Conservation (phyloP, 495 filamentous ascomycete genomes). For the Aspergillus ellipticus region DNA sequence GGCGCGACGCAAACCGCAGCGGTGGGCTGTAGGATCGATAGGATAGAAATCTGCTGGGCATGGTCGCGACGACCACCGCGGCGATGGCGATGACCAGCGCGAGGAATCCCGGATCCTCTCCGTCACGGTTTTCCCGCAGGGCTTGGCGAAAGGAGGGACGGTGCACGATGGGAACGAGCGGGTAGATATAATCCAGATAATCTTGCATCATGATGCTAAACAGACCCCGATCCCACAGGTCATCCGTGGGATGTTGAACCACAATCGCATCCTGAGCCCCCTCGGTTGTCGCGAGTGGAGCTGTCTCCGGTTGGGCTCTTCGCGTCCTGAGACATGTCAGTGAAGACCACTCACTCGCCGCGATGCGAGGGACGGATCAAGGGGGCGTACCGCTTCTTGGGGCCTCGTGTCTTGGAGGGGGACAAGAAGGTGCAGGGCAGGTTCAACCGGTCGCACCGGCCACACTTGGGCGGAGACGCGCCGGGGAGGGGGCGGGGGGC, state of each 20-base stretch:
- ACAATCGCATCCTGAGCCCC: neutral
- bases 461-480: conserved; percentile 3
- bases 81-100: conserved; percentile 16
- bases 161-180: conserved; percentile 22
- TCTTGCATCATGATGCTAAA: conserved; percentile 21
- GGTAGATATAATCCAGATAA: conserved; percentile 20
- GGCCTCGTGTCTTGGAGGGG: conserved; percentile 17
- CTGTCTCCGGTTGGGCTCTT: neutral
- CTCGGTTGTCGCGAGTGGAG: neutral
- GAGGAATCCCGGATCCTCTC: conserved; percentile 15
- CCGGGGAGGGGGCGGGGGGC: neutral
- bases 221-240: conserved; percentile 17
- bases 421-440: conserved; percentile 19
- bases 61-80: conserved; percentile 21
- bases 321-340: neutral
- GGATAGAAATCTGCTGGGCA: conserved; percentile 14
- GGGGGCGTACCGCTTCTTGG: conserved; percentile 16
- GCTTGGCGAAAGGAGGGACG: conserved; percentile 18
- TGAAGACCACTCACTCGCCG: neutral
- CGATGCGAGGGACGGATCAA: neutral
- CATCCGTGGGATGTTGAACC: conserved; percentile 11
- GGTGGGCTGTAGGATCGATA: conserved; percentile 12
- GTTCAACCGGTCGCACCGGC: conserved; percentile 17
- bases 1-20: conserved; percentile 15
- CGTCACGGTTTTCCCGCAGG: conserved; percentile 12